phyloP scores from a whole-genome alignment of 148 eudicot species.

The Nyssa sinensis region DNA sequence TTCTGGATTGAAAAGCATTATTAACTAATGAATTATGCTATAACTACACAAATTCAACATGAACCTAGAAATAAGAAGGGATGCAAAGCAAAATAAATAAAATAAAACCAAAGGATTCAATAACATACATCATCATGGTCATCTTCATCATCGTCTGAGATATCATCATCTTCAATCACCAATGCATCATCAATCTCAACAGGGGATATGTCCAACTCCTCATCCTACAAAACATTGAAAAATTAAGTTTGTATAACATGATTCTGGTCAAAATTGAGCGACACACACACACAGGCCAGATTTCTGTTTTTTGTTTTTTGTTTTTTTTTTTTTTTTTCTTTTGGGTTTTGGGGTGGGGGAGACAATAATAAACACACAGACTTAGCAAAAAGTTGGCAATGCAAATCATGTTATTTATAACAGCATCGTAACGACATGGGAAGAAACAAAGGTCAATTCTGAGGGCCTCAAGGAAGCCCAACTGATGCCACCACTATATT shows the following conservation, averaged over 20 bases:
- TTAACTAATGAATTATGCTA: background rate
- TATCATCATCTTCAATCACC: slow-evolving; percentile 92
- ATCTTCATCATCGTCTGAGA: slow-evolving; percentile 90
- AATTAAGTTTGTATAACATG: slow-evolving; percentile 5
- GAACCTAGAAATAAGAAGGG: background rate
- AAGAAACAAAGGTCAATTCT: no score
- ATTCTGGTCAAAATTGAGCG: background rate
- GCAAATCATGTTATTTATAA: background rate
- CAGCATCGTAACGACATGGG: background rate
- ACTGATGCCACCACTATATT: no score
- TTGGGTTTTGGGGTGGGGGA: no score
- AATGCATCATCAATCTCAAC: slow-evolving; percentile 87
- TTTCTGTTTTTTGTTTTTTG: no score
- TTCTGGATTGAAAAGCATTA: background rate
- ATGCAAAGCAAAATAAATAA: background rate
- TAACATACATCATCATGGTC: slow-evolving; percentile 86
- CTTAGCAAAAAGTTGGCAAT: background rate
- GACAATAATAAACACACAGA: background rate
- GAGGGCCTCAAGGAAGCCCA: no score
- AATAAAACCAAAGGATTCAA: background rate
- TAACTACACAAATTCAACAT: background rate
- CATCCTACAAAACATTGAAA: slow-evolving; percentile 58
- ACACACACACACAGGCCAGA: no score
- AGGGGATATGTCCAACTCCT: slow-evolving; percentile 83
- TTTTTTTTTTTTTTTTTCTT: no score